phyloP scores from a whole-genome alignment of 257 asterid species.

The Solanum lignicaule region DNA sequence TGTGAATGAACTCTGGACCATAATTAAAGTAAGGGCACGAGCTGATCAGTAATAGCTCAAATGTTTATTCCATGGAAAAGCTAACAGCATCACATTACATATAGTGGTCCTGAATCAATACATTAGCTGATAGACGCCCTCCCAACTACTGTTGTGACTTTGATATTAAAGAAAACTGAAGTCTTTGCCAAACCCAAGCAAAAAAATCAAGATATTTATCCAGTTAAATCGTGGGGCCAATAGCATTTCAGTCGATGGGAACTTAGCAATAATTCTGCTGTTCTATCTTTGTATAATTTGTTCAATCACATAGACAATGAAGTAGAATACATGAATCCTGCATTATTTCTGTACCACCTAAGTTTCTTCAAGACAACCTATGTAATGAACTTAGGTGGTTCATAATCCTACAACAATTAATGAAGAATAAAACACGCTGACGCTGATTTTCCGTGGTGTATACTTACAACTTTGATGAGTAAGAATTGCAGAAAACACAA shows the following conservation, averaged over 20 bases:
- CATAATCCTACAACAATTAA: constrained; percentile 3
- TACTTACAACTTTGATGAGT: constrained; percentile 2
- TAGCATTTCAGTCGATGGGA: neutral
- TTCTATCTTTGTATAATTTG: neutral
- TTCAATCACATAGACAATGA: neutral
- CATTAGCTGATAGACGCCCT: neutral
- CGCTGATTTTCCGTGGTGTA: neutral
- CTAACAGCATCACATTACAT: neutral
- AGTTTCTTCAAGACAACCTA: constrained; percentile 3
- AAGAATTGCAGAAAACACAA: constrained; percentile 33
- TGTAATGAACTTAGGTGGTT: constrained; percentile 15
- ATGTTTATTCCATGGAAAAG: neutral
- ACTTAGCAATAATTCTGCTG: neutral
- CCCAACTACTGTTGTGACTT: neutral
- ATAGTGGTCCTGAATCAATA: neutral
- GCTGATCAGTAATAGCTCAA: neutral
- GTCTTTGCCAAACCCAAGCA: neutral
- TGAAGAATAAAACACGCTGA: neutral
- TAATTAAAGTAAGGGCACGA: neutral
- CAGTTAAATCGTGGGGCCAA: neutral
- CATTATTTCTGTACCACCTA: neutral
- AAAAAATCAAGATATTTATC: neutral
- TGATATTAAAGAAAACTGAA: neutral
- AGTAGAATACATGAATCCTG: neutral
- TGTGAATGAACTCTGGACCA: neutral